Percentiles rank a stretch among this genome's conserved stretches.
These are phyloP conservation scores for Cyclotella atomus DNA, from an alignment of 108 stramenopile species.

Conservation along the genomic window DNA sequence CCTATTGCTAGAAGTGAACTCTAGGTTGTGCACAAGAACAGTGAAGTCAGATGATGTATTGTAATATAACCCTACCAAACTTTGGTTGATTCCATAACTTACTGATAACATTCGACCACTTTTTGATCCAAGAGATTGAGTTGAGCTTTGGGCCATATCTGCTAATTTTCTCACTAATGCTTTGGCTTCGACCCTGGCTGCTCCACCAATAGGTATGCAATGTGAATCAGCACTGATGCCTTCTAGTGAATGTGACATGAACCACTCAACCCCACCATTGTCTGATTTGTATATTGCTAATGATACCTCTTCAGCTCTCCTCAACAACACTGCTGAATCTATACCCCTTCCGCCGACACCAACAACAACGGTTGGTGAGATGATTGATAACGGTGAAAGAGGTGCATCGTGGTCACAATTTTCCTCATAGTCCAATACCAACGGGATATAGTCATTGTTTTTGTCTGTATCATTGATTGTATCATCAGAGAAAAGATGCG, in stretches of 20 bases:
- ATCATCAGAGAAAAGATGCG: neutral
- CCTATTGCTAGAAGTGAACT: constrained; percentile 65
- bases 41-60: no score
- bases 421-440: constrained; percentile 30
- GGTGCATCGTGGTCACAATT: neutral
- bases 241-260: constrained; percentile 46
- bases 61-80: no score
- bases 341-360: constrained; percentile 66
- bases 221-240: constrained; percentile 14
- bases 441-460: constrained; percentile 9
- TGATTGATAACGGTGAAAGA: constrained; percentile 40
- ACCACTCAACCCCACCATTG: constrained; percentile 50
- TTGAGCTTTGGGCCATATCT: constrained; percentile 69
- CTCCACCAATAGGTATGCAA: constrained; percentile 22
- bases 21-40: no score
- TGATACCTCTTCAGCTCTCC: constrained; percentile 40
- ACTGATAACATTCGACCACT: constrained; percentile 54
- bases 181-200: constrained; percentile 26
- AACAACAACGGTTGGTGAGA: constrained; percentile 49
- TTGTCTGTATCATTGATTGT: neutral
- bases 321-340: constrained; percentile 56
- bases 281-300: constrained; percentile 38
- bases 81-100: constrained; percentile 20
- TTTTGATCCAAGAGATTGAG: constrained; percentile 57
- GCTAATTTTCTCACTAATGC: constrained; percentile 62